These are phyloP conservation scores for Angomonas deanei DNA, from an alignment of 208 protist species.

Conservation along the genomic window DNA sequence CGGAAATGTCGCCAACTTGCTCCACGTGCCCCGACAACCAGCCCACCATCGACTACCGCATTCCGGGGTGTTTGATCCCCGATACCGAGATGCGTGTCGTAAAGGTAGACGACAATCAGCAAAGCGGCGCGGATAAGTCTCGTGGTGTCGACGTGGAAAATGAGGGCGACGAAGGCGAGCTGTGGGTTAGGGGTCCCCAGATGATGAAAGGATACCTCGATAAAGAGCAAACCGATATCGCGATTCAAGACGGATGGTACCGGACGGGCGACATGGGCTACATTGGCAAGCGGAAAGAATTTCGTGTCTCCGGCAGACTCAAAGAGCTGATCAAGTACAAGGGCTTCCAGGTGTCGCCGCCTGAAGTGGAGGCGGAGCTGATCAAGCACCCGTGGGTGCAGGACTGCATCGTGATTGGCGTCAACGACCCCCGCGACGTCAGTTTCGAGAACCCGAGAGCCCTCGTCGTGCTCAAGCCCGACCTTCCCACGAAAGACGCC, in stretches of 20 bases:
- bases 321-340: constrained; percentile 93
- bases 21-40: not conserved
- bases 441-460: constrained; percentile 69
- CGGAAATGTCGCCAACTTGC: constrained; percentile 61
- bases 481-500: constrained; percentile 22
- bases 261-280: constrained; percentile 74
- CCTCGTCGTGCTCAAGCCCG: constrained; percentile 49
- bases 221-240: constrained; percentile 29
- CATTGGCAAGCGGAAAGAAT: constrained; percentile 28
- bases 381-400: constrained; percentile 46
- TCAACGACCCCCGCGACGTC: constrained; percentile 32
- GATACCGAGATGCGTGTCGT: constrained; percentile 43
- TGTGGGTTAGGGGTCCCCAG: constrained; percentile 65
- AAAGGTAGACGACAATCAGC: constrained; percentile 24
- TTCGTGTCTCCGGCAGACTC: constrained; percentile 56
- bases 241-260: constrained; percentile 61
- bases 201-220: constrained; percentile 76
- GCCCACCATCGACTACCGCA: not conserved
- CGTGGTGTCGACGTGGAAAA: constrained; percentile 16
- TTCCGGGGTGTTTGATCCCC: constrained; percentile 16
- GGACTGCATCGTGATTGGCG: constrained; percentile 67
- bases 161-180: constrained; percentile 44
- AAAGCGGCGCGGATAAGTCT: constrained; percentile 26
- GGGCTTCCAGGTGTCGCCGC: constrained; percentile 85
- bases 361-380: constrained; percentile 67